Base-by-base conservation (phyloP, 768 basidiomycete species). In the Tremella yokohamensis region DNA sequence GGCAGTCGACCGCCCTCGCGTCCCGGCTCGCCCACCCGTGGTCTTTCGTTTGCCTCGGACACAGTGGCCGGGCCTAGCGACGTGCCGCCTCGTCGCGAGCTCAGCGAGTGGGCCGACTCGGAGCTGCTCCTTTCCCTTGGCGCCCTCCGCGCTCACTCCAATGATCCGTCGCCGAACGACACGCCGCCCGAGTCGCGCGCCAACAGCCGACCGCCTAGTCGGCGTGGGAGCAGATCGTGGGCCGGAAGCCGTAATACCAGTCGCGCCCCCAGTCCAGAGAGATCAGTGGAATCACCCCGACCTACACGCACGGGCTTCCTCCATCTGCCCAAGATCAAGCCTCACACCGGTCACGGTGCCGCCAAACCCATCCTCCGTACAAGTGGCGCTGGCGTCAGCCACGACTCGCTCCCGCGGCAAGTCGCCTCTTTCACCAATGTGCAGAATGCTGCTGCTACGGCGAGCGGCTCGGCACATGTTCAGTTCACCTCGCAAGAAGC, bases 81-180 rank as follows among this genome's bases (percentile, higher is more conserved):
- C 13, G 60, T 74, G 9, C 76, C 76, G 3, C 69, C 68, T 13
- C 64, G 75, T 44, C 68, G 71, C 40, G 60, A 73, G 44, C 66
- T 76, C 9, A 54, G 57, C 52, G 85, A 88, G 52, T 89, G 87
- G 84, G 83, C 90, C 56, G 89, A 91, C 74, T 87, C 87, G 4
- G 91, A 92, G 77, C 81, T 94, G 2, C 79, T 92, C 50, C 79
- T 86, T 15, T 86, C 85, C 1, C 78, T 87, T 25, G 81, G 84
- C 1, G 74, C 75, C 20, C 66, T 78, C 15, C 69, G 72, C 0
- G 53, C 69, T 12, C 73, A 70, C 49, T 72, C 75, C 0, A 50
- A 49, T 42, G 49, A 58, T 1, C 64, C 62, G 18, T 74, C 75
- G 1, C 76, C 76, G 12, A 59, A 65, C 26, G 68, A 59, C 1